phyloP scores from a whole-genome alignment of 2,329 filamentous ascomycete genomes.

The Ceratocystis harringtonii region DNA sequence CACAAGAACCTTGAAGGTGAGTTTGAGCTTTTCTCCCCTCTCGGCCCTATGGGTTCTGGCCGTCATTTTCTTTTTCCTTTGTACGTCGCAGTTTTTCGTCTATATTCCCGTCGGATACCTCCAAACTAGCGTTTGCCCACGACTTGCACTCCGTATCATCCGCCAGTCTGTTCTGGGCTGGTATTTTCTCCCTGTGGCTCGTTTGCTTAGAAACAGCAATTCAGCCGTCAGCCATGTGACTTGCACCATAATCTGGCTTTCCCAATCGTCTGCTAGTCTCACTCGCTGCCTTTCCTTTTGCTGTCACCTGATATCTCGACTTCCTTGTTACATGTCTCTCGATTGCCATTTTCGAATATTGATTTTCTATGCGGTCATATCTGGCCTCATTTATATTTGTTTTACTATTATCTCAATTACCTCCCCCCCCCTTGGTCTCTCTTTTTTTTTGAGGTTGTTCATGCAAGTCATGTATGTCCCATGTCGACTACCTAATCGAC shows the following conservation, averaged over 20 bases:
- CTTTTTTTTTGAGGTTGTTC: neutral
- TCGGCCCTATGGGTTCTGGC: neutral
- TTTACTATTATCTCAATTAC: neutral
- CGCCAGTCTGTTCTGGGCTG: neutral
- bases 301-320: neutral
- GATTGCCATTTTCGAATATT: neutral
- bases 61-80: neutral
- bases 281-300: neutral
- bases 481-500: neutral
- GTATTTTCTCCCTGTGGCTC: neutral
- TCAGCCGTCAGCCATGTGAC: neutral
- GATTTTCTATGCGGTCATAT: neutral
- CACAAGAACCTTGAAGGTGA: conserved; percentile 12
- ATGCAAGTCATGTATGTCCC: neutral
- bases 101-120: neutral
- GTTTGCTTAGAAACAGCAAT: neutral
- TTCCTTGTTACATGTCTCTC: neutral
- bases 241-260: neutral
- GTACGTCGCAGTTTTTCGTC: neutral
- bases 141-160: neutral
- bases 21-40: neutral
- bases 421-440: neutral
- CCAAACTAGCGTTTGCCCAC: neutral
- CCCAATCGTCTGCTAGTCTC: neutral
- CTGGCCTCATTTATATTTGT: neutral